Evolutionary conservation across 306 rosid species (phyloP).

Genomic region (Castanea crenata): DNA sequence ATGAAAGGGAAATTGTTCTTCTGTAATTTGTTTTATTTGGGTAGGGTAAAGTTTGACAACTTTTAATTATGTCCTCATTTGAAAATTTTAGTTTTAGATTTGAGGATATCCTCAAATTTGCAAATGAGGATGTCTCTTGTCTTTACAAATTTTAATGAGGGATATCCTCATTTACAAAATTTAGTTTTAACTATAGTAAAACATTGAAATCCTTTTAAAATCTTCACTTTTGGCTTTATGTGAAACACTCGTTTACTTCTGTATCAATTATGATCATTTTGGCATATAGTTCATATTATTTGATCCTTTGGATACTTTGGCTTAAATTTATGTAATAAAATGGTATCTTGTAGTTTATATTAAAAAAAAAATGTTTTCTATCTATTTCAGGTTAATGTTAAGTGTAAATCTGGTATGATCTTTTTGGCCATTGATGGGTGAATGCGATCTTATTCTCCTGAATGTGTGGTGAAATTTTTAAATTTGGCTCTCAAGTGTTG

Average conservation of each 20-base stretch:
- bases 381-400: conserved; percentile 51
- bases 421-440: conserved; percentile 61
- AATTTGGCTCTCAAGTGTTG: conserved; percentile 75
- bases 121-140: no score
- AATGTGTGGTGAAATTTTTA: conserved; percentile 65
- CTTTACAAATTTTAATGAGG: no score
- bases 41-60: no score
- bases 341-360: neutral
- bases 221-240: no score
- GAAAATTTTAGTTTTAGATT: no score
- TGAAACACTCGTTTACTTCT: no score
- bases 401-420: conserved; percentile 58
- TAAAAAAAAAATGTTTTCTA: neutral
- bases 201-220: no score
- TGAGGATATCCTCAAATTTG: no score
- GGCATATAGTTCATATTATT: neutral
- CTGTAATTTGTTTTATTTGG: neutral
- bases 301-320: no score
- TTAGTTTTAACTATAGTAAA: no score
- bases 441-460: conserved; percentile 75
- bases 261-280: neutral
- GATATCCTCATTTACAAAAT: no score
- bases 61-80: neutral
- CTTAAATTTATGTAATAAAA: neutral
- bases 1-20: neutral